Conservation (phyloP, 2,329 filamentous ascomycete species). For the Fusarium pseudograminearum region DNA sequence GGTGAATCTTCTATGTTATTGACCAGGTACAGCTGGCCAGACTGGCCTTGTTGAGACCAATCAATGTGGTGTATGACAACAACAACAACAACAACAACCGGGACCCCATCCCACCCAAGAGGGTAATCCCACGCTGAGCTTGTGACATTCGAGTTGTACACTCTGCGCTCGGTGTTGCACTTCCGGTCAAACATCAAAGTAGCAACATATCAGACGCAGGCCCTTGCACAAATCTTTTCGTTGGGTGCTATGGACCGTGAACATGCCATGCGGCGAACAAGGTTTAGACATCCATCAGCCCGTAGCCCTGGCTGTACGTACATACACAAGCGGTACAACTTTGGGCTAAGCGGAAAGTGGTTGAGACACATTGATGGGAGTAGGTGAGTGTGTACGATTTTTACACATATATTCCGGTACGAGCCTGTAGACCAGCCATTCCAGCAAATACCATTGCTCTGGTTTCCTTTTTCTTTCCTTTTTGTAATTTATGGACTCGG, state of each 20-base stretch:
- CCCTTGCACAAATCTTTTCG: slow-evolving; percentile 37
- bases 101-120: neutral
- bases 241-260: slow-evolving; percentile 18
- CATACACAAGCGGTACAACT: slow-evolving; percentile 18
- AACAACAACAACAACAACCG: neutral
- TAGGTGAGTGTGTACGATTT: neutral
- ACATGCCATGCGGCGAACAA: slow-evolving; percentile 41
- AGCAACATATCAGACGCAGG: slow-evolving; percentile 11
- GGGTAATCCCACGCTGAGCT: slow-evolving; percentile 1
- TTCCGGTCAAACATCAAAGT: slow-evolving; percentile 22
- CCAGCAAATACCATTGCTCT: neutral
- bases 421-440: neutral
- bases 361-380: neutral
- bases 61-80: neutral
- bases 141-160: slow-evolving; percentile 16
- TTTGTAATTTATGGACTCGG: neutral
- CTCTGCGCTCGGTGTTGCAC: slow-evolving; percentile 38
- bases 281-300: slow-evolving; percentile 40
- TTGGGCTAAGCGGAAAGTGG: neutral
- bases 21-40: neutral
- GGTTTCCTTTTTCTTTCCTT: neutral
- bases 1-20: neutral
- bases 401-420: neutral
- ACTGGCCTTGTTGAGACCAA: neutral
- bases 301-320: slow-evolving; percentile 34